Evolutionary conservation across 306 rosid genomes (phyloP), one percentile per base, ranked within the genome.

Genomic region (Lagenaria siceraria): DNA sequence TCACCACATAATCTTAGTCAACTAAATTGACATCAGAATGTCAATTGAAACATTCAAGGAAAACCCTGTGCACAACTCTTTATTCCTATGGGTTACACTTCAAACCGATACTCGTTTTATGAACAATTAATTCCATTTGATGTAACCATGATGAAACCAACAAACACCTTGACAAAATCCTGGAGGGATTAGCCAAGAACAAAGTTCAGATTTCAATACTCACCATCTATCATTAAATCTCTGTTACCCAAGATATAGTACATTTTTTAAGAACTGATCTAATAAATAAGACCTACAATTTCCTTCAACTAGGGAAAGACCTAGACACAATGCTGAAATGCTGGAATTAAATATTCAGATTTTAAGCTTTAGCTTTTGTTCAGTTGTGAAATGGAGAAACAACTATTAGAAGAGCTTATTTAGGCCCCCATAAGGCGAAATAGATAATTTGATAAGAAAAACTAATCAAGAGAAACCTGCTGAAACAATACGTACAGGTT

Each of bases 401-500:
- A 14, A 6, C 10, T 17, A 42, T 3, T 43, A 71, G 58, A 25
- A 46, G 36, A 69, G 55, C 33, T 43, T 40, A 43, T 43, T 43
- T 66, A 38, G 29, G 53, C 11, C 36, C 51, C 52, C 55, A 46
- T 22, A 69, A 38, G 76, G 38, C 38, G 25, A 46, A 22, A 71
- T 25, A 29, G 75, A 48, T 22, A 69, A 4, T 29, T 36, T 5
- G 18, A 42, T 5, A 36, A 75, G 63, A 31, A 55, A 75, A 24
- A 55, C 11, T 14, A 51, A 58, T 58, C 10, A 33, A 72, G 76
- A 70, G n/a, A 52, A 31, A 82, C 77, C 59, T 79, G 46, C 75
- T 46, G 29, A 77, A 71, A 78, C 21, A 38, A 79, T 79, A 87
- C 96, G 9, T 89, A 93, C 98, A 56, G 92, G 93, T 83, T 86